A percentile compares a stretch with the other conserved stretches of the same genome.
These are phyloP conservation scores for Schwanniomyces sp. DNA, from an alignment of 805 yeast genomes.

Conservation along the genomic window DNA sequence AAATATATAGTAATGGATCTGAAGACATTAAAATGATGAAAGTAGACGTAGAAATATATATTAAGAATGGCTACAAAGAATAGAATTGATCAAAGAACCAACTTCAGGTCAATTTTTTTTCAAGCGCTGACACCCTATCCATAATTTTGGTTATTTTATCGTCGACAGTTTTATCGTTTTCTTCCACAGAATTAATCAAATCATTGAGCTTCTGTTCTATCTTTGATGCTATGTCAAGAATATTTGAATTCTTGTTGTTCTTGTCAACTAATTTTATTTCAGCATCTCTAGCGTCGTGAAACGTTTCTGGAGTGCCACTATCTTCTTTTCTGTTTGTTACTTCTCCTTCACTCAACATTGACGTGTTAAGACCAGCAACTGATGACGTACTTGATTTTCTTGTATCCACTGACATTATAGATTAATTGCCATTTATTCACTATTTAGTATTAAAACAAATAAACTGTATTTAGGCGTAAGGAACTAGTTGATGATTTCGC, in stretches of 20 bases:
- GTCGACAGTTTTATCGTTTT: slow-evolving; percentile 27
- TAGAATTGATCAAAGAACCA: background rate
- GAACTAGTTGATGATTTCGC: too few relatives aligned
- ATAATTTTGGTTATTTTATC: slow-evolving; percentile 23
- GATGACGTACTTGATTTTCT: slow-evolving; percentile 1
- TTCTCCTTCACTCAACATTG: slow-evolving; percentile 30
- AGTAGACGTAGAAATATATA: background rate
- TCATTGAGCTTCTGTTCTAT: slow-evolving; percentile 26
- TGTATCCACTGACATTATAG: background rate
- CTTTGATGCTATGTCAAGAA: slow-evolving; percentile 34
- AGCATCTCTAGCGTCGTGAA: background rate
- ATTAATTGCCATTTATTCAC: background rate
- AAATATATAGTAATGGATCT: background rate
- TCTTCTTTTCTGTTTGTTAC: background rate
- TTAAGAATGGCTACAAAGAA: too few relatives aligned
- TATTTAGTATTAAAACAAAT: too few relatives aligned
- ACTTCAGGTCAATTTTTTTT: background rate
- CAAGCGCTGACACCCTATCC: slow-evolving; percentile 9
- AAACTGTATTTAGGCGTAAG: too few relatives aligned
- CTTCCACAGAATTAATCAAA: slow-evolving; percentile 20
- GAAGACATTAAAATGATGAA: too few relatives aligned
- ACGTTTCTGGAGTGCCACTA: background rate
- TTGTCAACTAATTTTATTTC: slow-evolving; percentile 8
- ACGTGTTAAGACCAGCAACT: slow-evolving; percentile 31
- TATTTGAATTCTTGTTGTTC: slow-evolving; percentile 8